These are phyloP conservation scores for Colletotrichum noveboracense DNA, from an alignment of 2,329 filamentous ascomycete genomes.

Conservation along the genomic window DNA sequence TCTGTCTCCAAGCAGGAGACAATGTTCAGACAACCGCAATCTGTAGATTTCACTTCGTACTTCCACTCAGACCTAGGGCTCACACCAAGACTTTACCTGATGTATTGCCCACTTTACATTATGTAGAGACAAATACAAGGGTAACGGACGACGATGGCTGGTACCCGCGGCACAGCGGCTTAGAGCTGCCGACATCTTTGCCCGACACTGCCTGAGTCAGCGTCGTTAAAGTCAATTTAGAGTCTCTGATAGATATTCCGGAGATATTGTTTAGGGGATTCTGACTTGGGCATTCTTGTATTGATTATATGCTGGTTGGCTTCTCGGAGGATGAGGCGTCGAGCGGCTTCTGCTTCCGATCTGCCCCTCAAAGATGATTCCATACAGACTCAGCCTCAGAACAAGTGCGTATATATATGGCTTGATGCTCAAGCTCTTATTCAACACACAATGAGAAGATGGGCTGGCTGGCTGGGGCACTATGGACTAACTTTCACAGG, in stretches of 20 bases:
- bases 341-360: neutral
- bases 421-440: neutral
- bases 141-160: neutral
- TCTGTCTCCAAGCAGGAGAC: neutral
- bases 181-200: neutral
- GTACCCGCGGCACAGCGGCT: neutral
- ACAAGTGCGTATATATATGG: accelerated
- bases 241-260: neutral
- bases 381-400: neutral
- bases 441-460: neutral
- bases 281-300: neutral
- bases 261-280: neutral
- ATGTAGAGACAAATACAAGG: neutral
- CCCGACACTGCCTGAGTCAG: neutral
- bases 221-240: neutral
- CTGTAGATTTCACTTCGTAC: neutral
- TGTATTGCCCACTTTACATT: accelerated
- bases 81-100: neutral
- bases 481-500: neutral
- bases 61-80: neutral
- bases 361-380: neutral
- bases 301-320: neutral
- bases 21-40: neutral
- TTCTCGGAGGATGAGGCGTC: neutral
- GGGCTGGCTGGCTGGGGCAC: neutral